Evolutionary conservation across 2,329 filamentous ascomycete genomes (phyloP).

Genomic region (Stachybotrys chartarum): DNA sequence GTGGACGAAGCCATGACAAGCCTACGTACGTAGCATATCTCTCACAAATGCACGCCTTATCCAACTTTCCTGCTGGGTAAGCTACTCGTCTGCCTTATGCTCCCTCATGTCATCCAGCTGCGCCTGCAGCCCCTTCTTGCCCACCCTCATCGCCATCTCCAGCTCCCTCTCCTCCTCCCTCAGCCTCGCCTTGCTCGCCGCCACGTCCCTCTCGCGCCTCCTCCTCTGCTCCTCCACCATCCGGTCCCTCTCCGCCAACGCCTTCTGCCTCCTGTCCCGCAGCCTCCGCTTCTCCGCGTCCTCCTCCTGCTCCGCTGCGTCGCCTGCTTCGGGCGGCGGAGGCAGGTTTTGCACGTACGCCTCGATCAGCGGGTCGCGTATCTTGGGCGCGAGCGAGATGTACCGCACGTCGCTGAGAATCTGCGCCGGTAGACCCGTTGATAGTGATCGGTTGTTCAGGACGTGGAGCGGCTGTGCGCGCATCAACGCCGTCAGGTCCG

Average conservation of each 20-base stretch:
- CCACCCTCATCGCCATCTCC: constrained; percentile 60
- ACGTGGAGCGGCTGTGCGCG: constrained; percentile 49
- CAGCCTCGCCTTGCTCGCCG: constrained; percentile 52
- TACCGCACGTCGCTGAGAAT: constrained; percentile 63
- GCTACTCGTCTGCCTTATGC: constrained; percentile 10
- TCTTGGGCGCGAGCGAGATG: constrained; percentile 54
- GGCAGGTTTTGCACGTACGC: constrained; percentile 59
- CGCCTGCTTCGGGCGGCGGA: constrained; percentile 42
- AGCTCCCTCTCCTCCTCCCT: constrained; percentile 62
- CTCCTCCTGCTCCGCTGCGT: constrained; percentile 36
- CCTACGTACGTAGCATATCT: no score
- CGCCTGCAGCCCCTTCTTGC: constrained; percentile 57
- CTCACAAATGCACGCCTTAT: no score
- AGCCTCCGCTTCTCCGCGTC: constrained; percentile 43
- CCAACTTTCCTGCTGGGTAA: neutral
- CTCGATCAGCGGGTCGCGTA: constrained; percentile 58
- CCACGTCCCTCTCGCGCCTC: constrained; percentile 50
- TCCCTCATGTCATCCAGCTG: constrained; percentile 38
- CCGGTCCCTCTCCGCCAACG: constrained; percentile 57
- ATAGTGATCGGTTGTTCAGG: constrained; percentile 52
- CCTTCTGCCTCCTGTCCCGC: constrained; percentile 54
- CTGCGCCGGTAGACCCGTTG: constrained; percentile 51
- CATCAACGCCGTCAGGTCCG: constrained; percentile 61
- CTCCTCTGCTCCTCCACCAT: constrained; percentile 57
- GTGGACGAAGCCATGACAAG: no score